Conservation (phyloP, 1,284 basidiomycete species). For the Trichosporon sp. region DNA sequence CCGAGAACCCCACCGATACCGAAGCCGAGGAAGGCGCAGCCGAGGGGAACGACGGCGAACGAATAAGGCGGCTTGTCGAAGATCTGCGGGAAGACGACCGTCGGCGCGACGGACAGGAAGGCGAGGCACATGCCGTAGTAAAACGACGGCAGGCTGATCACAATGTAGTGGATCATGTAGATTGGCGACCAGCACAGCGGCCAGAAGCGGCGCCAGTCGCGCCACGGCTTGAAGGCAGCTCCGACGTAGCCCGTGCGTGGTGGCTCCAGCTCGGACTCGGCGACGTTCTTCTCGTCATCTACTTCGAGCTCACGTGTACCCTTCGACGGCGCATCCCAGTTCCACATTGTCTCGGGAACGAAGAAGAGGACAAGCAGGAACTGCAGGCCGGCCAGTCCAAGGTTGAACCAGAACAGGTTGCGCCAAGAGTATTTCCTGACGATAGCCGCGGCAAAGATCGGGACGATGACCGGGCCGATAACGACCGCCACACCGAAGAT, state of each 20-base stretch:
- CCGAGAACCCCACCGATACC: constrained; percentile 40
- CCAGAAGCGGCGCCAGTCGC: constrained; percentile 33
- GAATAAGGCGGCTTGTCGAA: constrained; percentile 39
- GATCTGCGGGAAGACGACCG: constrained; percentile 37
- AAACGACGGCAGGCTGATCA: constrained; percentile 32
- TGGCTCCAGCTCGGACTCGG: background rate
- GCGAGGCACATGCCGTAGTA: constrained; percentile 43
- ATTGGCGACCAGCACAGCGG: constrained; percentile 31
- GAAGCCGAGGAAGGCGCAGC: constrained; percentile 39
- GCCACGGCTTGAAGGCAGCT: constrained; percentile 40
- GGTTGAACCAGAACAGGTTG: constrained; percentile 38
- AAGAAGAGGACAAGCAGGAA: constrained; percentile 25
- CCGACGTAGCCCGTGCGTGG: constrained; percentile 20
- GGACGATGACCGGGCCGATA: constrained; percentile 37
- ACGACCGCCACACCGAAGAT: constrained; percentile 31
- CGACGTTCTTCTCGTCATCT: background rate
- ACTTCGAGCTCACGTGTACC: constrained; percentile 1
- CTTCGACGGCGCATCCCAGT: constrained; percentile 8
- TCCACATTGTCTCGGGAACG: constrained; percentile 45
- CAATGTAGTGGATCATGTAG: constrained; percentile 25
- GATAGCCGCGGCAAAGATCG: constrained; percentile 39
- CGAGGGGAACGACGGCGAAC: constrained; percentile 34
- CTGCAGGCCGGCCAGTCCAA: constrained; percentile 27
- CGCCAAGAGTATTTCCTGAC: constrained; percentile 27
- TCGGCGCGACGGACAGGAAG: constrained; percentile 40